phyloP scores from a whole-genome alignment of 2,329 filamentous ascomycete genomes.

The Aspergillus ibericus region DNA sequence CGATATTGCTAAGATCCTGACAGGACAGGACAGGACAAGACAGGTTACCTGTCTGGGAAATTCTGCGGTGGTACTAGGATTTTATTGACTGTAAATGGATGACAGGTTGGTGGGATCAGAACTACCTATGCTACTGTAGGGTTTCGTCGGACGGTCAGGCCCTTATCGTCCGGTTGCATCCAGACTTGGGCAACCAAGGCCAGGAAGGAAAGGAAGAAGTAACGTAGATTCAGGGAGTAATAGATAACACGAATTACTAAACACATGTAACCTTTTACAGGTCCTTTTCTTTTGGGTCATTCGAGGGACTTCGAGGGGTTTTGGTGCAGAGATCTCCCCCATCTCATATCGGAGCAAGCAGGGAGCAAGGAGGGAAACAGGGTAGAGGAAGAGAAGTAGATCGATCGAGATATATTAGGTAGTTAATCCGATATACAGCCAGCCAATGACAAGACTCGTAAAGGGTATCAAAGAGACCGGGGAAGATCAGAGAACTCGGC shows the following conservation, averaged over 20 bases:
- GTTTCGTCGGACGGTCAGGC: neutral
- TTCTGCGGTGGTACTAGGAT: too few relatives aligned
- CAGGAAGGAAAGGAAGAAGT: neutral
- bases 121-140: too few relatives aligned
- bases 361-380: constrained; percentile 1
- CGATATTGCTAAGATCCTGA: too few relatives aligned
- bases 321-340: neutral
- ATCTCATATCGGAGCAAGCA: constrained; percentile 11
- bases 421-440: constrained; percentile 29
- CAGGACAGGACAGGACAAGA: too few relatives aligned
- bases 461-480: constrained; percentile 43
- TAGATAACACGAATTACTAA: neutral
- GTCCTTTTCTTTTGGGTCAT: constrained; percentile 4
- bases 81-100: too few relatives aligned
- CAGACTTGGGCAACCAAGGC: neutral
- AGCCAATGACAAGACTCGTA: constrained; percentile 36
- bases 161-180: neutral
- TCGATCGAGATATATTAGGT: constrained; percentile 3
- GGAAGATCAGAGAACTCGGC: constrained; percentile 30
- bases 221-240: neutral
- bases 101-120: too few relatives aligned
- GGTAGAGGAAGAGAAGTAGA: constrained; percentile 6
- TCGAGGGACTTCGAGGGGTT: neutral
- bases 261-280: constrained; percentile 1
- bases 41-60: too few relatives aligned